Evolutionary conservation across 2,329 filamentous ascomycete genomes (phyloP).

Genomic region (Nakataea oryzae): DNA sequence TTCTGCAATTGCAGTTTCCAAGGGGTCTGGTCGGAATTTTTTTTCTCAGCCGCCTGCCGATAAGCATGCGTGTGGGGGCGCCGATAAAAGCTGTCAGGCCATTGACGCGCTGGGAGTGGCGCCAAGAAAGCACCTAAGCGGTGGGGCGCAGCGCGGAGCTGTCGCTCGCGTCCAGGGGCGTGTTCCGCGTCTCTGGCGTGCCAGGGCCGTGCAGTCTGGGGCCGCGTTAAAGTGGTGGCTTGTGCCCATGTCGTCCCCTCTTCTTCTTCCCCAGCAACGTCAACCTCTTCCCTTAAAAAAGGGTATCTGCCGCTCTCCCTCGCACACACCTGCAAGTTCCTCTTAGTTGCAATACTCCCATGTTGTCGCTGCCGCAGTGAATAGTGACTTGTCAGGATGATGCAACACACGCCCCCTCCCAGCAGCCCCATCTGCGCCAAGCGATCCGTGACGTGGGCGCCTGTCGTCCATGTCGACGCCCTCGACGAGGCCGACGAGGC

Average conservation of each 20-base stretch:
- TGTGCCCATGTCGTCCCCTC: background rate
- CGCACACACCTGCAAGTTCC: background rate
- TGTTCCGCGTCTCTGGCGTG: background rate
- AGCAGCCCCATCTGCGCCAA: constrained; percentile 1
- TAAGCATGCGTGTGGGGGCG: background rate
- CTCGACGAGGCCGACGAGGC: background rate
- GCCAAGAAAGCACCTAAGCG: background rate
- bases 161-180: background rate
- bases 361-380: background rate
- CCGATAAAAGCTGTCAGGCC: background rate
- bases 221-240: background rate
- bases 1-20: too few species aligned
- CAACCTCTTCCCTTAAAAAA: background rate
- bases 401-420: background rate
- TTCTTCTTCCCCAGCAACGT: too few species aligned
- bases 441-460: background rate
- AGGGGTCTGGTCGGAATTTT: too few species aligned
- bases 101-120: background rate
- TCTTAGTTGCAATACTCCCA: background rate
- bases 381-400: background rate
- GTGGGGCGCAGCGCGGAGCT: background rate
- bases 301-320: background rate
- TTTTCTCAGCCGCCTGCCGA: background rate
- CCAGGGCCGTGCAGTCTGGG: background rate
- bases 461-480: background rate